These are phyloP conservation scores for Lentinula sp. DNA, from an alignment of 768 basidiomycete genomes.

Conservation along the genomic window DNA sequence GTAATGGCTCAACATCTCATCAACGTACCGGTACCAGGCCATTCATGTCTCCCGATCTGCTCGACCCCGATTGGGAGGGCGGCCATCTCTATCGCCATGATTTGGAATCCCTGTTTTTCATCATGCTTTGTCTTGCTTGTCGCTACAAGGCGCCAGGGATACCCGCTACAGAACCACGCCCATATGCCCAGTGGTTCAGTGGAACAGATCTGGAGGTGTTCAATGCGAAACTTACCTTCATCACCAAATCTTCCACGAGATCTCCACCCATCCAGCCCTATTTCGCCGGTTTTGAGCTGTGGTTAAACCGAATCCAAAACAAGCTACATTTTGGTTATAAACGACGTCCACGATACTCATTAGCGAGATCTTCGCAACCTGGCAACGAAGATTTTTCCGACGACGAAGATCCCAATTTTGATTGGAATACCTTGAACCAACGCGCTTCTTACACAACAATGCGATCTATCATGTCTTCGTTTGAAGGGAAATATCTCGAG, in stretches of 20 bases:
- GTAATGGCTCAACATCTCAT: no score
- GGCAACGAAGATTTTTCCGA: no score
- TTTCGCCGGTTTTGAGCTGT: neutral
- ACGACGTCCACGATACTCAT: no score
- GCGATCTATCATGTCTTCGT: no score
- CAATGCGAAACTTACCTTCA: no score
- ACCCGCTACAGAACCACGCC: neutral
- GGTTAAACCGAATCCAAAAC: neutral
- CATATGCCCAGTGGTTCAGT: neutral
- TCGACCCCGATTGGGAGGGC: neutral
- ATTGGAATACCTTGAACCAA: no score
- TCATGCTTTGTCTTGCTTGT: neutral
- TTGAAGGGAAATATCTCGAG: no score
- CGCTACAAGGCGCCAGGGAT: neutral
- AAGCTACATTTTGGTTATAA: no score
- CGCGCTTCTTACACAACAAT: no score
- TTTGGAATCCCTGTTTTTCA: conserved; percentile 1
- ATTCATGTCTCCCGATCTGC: neutral
- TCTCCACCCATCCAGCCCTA: neutral
- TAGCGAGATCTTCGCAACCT: no score
- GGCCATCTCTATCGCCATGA: conserved; percentile 5
- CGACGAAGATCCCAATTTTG: no score
- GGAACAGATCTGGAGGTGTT: no score
- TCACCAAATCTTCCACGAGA: neutral
- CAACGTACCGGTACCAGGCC: neutral